Base-by-base conservation (phyloP, 2,329 filamentous ascomycete genomes). In the Monosporascus sp. region DNA sequence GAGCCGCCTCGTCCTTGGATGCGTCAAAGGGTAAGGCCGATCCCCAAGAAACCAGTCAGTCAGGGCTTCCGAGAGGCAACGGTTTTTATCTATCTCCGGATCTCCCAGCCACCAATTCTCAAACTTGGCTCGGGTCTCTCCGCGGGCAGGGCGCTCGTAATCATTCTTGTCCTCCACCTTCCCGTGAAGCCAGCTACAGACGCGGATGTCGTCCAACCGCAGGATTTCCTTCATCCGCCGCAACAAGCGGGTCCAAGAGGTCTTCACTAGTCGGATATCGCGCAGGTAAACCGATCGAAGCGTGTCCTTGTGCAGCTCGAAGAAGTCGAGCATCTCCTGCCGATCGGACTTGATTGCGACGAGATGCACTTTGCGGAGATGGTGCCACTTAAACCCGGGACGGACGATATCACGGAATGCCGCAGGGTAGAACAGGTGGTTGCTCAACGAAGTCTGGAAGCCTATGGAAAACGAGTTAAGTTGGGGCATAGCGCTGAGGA, bases 281-380 rank as follows among this genome's bases (percentile, higher is more conserved):
- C 37, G 37, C 22, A 44, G 37, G 5, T n/a, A 22, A 17, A 50
- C 37, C 17, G 14, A 19, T 8, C 38, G 37, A 19, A 50, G 49
- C 26, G 49, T 50, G 7, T 27, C 37, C 22, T 44, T 41, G 20
- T 49, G 47, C 26, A 49, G 31, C 20, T 48, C 4, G 44, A 54
- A 52, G 22, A 56, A 54, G 6, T 37, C 26, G 22, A 50, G 19
- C 8, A 56, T 16, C n/a, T 56, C 55, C 9, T 52, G 41, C 35
- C 52, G 38, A 17, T 54, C 47, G 16, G 40, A 43, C 16, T 46
- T 16, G 38, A 56, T 48, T 7, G 11, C 22, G 20, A 37, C 3
- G 4, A 54, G 24, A n/a, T 38, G 14, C 35, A 52, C 16, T 8
- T 41, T n/a, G 5, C 49, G 47, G 24, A 56, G 22, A 11, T 48